Evolutionary conservation across 345 rosid species (phyloP).

Genomic region (Balakata baccata): DNA sequence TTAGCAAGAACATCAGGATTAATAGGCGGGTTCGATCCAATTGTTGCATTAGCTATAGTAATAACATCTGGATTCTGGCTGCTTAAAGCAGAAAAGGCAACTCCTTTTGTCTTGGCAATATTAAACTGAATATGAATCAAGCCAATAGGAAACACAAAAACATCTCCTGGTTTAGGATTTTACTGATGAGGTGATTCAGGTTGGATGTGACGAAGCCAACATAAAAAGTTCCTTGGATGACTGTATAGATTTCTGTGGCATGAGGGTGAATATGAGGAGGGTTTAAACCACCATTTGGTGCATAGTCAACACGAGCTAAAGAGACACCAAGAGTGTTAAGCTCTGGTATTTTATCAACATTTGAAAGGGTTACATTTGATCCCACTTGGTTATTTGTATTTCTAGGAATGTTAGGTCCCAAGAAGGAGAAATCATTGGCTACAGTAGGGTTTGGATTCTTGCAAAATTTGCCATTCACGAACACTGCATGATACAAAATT

Average conservation of each 20-base stretch:
- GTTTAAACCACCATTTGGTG: conserved; percentile 5
- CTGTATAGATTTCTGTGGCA: conserved; percentile 8
- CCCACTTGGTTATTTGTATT: neutral
- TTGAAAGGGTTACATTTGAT: conserved; percentile 6
- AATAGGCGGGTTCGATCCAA: conserved; percentile 7
- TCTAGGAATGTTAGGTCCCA: conserved; percentile 12
- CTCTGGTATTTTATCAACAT: conserved; percentile 12
- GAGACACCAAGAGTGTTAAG: conserved; percentile 18
- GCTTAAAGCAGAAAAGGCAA: conserved; percentile 13
- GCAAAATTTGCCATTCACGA: conserved; percentile 22
- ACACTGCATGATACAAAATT: conserved; percentile 5
- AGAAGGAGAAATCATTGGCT: conserved; percentile 14
- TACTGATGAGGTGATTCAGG: conserved; percentile 3
- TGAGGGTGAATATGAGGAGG: conserved; percentile 10
- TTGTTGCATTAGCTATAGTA: conserved; percentile 4
- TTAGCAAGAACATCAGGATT: conserved; percentile 11
- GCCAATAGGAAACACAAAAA: conserved; percentile 18
- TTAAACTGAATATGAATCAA: conserved; percentile 17
- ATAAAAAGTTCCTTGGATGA: conserved; percentile 7
- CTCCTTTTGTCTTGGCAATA: conserved; percentile 3
- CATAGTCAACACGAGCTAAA: conserved; percentile 1
- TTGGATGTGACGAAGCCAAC: conserved; percentile 17
- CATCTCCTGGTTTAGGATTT: conserved; percentile 15
- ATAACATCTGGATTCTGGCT: conserved; percentile 18
- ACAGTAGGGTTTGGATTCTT: conserved; percentile 6